These are phyloP conservation scores for Alternaria arbusti DNA, from an alignment of 2,329 filamentous ascomycete genomes.

Conservation along the genomic window DNA sequence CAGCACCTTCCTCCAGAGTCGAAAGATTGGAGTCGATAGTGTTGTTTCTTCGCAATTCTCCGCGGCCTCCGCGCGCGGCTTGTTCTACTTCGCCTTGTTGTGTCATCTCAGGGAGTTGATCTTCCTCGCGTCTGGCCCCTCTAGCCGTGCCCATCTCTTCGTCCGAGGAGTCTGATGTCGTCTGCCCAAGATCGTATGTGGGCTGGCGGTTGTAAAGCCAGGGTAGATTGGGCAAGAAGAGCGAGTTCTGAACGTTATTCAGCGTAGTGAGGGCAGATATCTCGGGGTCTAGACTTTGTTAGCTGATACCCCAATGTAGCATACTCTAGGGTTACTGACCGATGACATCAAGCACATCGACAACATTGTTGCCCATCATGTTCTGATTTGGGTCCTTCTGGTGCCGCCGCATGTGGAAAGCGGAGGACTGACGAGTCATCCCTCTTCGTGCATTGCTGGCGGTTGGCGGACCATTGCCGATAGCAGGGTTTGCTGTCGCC, in stretches of 20 bases:
- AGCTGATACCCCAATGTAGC: constrained; percentile 30
- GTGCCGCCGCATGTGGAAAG: constrained; percentile 35
- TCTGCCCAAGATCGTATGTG: constrained; percentile 73
- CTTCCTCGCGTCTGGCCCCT: constrained; percentile 17
- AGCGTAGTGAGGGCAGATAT: constrained; percentile 82
- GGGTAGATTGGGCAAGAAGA: constrained; percentile 83
- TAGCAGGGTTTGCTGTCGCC: constrained; percentile 4
- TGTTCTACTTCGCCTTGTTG: constrained; percentile 23
- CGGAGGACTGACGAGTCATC: constrained; percentile 29
- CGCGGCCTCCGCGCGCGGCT: constrained; percentile 17
- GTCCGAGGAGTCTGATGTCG: constrained; percentile 40
- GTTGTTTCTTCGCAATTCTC: constrained; percentile 21
- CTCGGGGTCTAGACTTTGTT: constrained; percentile 70
- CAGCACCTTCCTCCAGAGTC: constrained; percentile 53
- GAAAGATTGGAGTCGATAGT: constrained; percentile 43
- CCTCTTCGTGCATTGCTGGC: constrained; percentile 24
- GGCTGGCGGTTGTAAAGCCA: constrained; percentile 75
- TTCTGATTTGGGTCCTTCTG: constrained; percentile 53
- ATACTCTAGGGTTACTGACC: constrained; percentile 55
- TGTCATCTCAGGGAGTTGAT: constrained; percentile 25
- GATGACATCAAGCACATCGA: constrained; percentile 72
- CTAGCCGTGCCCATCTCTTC: constrained; percentile 29
- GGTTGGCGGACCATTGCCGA: constrained; percentile 19
- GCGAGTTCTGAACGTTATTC: constrained; percentile 90
- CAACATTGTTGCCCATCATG: constrained; percentile 60